Percentiles rank a stretch among this genome's conserved stretches.
Conservation (phyloP, 352 stramenopile species). For the Globisporangium yorkense region DNA sequence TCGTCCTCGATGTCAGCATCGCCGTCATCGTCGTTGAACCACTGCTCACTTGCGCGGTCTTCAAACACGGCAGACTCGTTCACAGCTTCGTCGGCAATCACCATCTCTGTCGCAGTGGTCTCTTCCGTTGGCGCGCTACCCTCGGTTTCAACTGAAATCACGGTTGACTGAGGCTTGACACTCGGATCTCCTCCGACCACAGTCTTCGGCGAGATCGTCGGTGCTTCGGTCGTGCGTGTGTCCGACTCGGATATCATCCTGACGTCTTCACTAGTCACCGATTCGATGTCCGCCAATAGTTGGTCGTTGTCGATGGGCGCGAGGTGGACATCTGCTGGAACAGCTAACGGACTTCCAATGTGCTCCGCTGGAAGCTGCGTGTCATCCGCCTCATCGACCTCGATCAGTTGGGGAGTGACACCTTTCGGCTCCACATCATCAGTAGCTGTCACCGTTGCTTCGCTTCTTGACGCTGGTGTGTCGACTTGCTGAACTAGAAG, state of each 20-base stretch:
- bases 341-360: no score
- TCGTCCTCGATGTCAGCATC: conserved; percentile 5
- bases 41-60: conserved; percentile 7
- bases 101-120: no score
- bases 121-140: not conserved
- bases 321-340: not conserved
- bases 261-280: not conserved
- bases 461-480: not conserved
- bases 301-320: not conserved
- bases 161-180: not conserved
- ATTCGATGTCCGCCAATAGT: not conserved
- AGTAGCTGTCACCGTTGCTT: not conserved
- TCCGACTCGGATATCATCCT: not conserved
- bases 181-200: not conserved
- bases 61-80: not conserved
- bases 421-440: no score
- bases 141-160: not conserved
- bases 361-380: not conserved
- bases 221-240: not conserved
- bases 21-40: conserved; percentile 11
- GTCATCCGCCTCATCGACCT: not conserved
- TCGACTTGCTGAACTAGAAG: not conserved
- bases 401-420: not conserved
- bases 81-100: not conserved
- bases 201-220: not conserved